Percentiles rank a stretch among this genome's conserved stretches.
These are phyloP conservation scores for Pyrus betulifolia DNA, from an alignment of 306 rosid genomes.

Conservation along the genomic window DNA sequence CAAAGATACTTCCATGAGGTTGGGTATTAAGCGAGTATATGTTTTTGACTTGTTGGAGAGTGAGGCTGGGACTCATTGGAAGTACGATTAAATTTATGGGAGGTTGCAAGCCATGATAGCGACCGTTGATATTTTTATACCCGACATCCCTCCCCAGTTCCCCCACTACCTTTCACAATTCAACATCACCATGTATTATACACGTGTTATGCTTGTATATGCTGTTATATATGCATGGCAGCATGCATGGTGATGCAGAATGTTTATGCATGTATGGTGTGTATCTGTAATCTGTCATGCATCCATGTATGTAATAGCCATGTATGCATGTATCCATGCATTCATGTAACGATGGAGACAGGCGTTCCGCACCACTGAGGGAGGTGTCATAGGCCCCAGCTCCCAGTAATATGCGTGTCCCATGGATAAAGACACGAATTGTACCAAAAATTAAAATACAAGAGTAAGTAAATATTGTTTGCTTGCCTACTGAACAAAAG, in stretches of 20 bases:
- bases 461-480: neutral
- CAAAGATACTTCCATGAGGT: neutral
- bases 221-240: neutral
- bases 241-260: neutral
- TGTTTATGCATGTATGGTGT: neutral
- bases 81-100: neutral
- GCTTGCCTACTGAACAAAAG: neutral
- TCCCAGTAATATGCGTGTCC: neutral
- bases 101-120: neutral
- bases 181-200: neutral
- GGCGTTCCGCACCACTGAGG: neutral
- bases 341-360: constrained; percentile 6
- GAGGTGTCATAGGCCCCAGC: neutral
- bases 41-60: neutral
- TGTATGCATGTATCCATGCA: neutral
- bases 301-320: neutral
- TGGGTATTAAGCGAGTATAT: neutral
- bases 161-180: neutral
- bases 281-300: neutral
- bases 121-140: constrained; percentile 4
- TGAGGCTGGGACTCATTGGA: neutral
- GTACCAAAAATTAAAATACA: neutral
- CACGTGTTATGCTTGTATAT: neutral
- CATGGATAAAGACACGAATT: neutral
- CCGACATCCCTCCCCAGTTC: neutral